These are phyloP conservation scores for Geosiphon pyriformis DNA, from an alignment of 192 early-diverging fungal genomes.

Conservation along the genomic window DNA sequence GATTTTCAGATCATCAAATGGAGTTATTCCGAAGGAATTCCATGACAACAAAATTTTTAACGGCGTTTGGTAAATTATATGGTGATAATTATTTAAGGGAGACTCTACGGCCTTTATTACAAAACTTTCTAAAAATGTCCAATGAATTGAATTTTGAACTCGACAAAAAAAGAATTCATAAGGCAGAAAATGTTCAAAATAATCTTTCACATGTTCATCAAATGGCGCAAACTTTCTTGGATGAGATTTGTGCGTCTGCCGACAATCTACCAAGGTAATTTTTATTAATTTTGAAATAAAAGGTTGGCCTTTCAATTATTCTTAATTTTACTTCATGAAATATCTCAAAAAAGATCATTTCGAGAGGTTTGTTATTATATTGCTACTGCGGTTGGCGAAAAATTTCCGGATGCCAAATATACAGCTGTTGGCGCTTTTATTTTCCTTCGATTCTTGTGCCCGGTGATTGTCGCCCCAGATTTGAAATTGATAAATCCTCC, in stretches of 20 bases:
- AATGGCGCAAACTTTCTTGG: conserved; percentile 69
- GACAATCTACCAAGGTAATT: conserved; percentile 56
- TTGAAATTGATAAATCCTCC: conserved; percentile 58
- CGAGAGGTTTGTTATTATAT: conserved; percentile 79
- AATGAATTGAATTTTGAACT: conserved; percentile 79
- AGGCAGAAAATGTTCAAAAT: conserved; percentile 58
- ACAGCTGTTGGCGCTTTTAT: conserved; percentile 92
- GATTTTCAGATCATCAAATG: conserved; percentile 43
- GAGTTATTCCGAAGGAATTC: conserved; percentile 89
- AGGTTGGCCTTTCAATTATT: no score
- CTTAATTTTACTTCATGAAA: no score
- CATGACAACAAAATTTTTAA: conserved; percentile 82
- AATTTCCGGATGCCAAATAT: conserved; percentile 76
- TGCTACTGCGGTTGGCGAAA: conserved; percentile 64
- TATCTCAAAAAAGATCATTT: conserved; percentile 43
- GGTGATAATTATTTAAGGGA: conserved; percentile 76
- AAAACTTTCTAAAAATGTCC: conserved; percentile 57
- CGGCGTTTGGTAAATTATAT: conserved; percentile 73
- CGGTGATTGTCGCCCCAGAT: conserved; percentile 92
- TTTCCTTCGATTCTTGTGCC: conserved; percentile 93
- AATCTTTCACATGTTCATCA: conserved; percentile 78
- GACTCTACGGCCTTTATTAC: conserved; percentile 73
- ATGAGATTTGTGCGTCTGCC: conserved; percentile 74
- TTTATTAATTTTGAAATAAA: no score
- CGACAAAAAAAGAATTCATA: conserved; percentile 68